Evolutionary conservation across 768 basidiomycete species (phyloP).

Genomic region (Tubosaeta sp.): DNA sequence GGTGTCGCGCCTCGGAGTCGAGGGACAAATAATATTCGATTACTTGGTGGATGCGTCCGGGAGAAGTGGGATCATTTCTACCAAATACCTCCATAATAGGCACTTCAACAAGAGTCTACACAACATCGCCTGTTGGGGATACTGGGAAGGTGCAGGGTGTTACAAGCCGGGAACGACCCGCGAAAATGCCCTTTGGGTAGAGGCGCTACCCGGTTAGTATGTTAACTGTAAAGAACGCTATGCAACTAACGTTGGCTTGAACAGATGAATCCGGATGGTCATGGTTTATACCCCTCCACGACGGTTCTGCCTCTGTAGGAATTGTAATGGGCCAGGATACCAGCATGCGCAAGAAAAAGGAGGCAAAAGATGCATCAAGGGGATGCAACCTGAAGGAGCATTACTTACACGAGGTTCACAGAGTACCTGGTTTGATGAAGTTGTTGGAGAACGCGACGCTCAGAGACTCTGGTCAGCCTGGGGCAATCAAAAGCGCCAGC

Average conservation of each 20-base stretch:
- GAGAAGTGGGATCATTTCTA: slow-evolving; percentile 10
- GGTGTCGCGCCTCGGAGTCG: background rate
- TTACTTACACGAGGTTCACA: slow-evolving; percentile 3
- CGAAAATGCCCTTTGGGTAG: slow-evolving; percentile 35
- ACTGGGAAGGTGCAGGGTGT: slow-evolving; percentile 29
- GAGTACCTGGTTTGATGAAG: slow-evolving; percentile 2
- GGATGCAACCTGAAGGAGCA: background rate
- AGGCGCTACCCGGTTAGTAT: slow-evolving; percentile 23
- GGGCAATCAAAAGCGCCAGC: slow-evolving; percentile 33
- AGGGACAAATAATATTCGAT: slow-evolving; percentile 3
- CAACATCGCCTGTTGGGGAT: slow-evolving; percentile 36
- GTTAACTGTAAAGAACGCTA: too few relatives aligned
- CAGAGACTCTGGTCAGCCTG: slow-evolving; percentile 1
- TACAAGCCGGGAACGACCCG: slow-evolving; percentile 31
- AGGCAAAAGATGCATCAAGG: background rate
- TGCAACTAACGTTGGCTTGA: slow-evolving; percentile 6
- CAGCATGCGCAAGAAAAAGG: slow-evolving; percentile 26
- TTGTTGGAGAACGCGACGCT: slow-evolving; percentile 5
- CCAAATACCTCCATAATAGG: slow-evolving; percentile 33
- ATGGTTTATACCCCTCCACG: slow-evolving; percentile 55
- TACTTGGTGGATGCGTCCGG: slow-evolving; percentile 11
- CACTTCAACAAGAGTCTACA: slow-evolving; percentile 30
- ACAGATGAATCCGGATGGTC: slow-evolving; percentile 52
- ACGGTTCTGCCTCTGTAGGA: slow-evolving; percentile 49
- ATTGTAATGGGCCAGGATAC: slow-evolving; percentile 43